Evolutionary conservation across 2,329 filamentous ascomycete genomes (phyloP), one percentile per base, ranked within the genome.

Genomic region (Pseudogymnoascus sp.): DNA sequence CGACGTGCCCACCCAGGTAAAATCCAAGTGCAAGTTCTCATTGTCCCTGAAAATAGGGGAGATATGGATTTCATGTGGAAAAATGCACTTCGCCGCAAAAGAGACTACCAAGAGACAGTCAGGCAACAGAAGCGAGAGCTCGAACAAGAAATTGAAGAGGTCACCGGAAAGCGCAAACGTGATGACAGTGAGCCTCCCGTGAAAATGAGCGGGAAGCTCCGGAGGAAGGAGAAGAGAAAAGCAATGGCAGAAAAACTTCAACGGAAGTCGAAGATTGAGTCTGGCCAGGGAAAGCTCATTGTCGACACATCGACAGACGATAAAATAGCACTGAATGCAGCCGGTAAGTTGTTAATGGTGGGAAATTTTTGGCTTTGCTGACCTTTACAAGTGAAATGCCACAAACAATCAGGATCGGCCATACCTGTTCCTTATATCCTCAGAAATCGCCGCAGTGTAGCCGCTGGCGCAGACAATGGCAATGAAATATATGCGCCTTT

Each of bases 71-170:
- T 74, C 3, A 77, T 78, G 31, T 75, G 86, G 18, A 80, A 82
- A 67, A 81, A 83, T 8, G 80, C 89, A 1, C 68, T 88, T 42
- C 76, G 77, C 39, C 83, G 90, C 7, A 90, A 86, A 69, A 74
- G 77, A n/a, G 79, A 83, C 10, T 94, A 92, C 70, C 79, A 40
- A 64, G 63, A 67, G 29, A 70, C 65, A 65, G 77, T 76, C 61
- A 79, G 78, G 58, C 61, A 65, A 1, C 71, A 77, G 39, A 71
- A 75, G 40, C 74, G 76, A 60, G 71, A 73, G 8, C 71, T 79
- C 5, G 60, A 65, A 4, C 60, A 67, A 7, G 69, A 78, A 15
- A 72, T 75, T n/a, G 71, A 71, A 13, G 71, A 71, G 29, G 69
- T 72, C 55, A 72, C 66, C 59, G 64, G 55, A 35, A 73, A 65